phyloP scores from a whole-genome alignment of 495 filamentous ascomycete species.

The Aspergillus haitiensis region DNA sequence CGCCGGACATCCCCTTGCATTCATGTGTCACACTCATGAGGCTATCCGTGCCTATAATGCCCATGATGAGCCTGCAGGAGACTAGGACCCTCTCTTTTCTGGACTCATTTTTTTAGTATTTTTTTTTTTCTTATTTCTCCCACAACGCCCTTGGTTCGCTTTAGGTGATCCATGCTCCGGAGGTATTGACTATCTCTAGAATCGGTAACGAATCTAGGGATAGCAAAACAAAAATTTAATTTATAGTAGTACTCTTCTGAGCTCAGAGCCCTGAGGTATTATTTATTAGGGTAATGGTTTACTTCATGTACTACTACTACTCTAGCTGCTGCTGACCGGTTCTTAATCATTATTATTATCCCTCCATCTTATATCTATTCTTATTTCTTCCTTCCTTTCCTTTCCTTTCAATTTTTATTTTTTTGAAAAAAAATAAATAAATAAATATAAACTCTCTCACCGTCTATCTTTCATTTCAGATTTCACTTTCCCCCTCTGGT shows the following conservation, averaged over 20 bases:
- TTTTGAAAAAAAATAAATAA: neutral
- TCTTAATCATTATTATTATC: slow-evolving; percentile 7
- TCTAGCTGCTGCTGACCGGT: neutral
- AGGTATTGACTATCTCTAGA: neutral
- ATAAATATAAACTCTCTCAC: no score
- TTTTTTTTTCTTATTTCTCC: slow-evolving; percentile 12
- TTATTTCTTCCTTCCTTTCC: slow-evolving; percentile 10
- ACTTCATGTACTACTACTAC: neutral
- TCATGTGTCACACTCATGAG: slow-evolving; percentile 25
- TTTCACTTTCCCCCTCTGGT: no score
- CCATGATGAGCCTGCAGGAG: slow-evolving; percentile 22
- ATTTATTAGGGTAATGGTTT: neutral
- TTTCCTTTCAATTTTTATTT: slow-evolving; percentile 3
- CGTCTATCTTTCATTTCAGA: no score
- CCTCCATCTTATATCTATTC: slow-evolving; percentile 8
- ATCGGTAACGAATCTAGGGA: slow-evolving; percentile 11
- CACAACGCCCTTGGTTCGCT: neutral
- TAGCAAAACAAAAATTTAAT: neutral
- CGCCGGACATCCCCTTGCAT: slow-evolving; percentile 25
- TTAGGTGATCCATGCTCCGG: neutral
- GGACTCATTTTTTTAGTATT: slow-evolving; percentile 1
- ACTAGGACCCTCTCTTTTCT: slow-evolving; percentile 10
- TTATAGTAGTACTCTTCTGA: neutral
- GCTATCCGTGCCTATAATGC: slow-evolving; percentile 23
- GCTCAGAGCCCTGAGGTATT: neutral